Evolutionary conservation across 2,329 filamentous ascomycete genomes (phyloP).

Genomic region (Neurospora sp.): DNA sequence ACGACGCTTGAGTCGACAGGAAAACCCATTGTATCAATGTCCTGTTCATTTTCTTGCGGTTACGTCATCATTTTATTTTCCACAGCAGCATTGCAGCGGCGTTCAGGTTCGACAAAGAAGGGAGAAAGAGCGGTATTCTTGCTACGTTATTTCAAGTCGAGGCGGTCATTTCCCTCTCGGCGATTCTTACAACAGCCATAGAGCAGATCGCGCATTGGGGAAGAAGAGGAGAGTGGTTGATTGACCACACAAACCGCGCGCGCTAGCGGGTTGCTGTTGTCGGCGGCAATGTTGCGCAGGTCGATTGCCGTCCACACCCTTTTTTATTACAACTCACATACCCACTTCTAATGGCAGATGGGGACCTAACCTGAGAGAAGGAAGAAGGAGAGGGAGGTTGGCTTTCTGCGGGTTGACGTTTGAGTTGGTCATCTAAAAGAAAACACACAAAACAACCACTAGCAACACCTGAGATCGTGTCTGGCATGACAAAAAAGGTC

Average conservation of each 20-base stretch:
- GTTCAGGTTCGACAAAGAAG: constrained; percentile 32
- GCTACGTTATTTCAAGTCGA: not conserved
- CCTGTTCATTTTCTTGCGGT: constrained; percentile 17
- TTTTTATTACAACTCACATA: not conserved
- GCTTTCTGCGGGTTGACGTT: not conserved
- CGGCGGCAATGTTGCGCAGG: not conserved
- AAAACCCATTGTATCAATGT: constrained; percentile 26
- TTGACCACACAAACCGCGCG: not conserved
- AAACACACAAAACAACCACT: not conserved
- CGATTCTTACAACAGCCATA: not conserved
- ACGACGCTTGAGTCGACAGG: constrained; percentile 1
- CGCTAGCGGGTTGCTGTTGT: not conserved
- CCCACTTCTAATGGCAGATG: not conserved
- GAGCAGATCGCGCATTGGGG: not conserved
- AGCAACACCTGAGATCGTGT: not conserved
- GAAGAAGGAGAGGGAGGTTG: not conserved
- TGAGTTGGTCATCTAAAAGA: not conserved
- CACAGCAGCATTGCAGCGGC: constrained; percentile 46
- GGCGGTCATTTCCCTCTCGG: not conserved
- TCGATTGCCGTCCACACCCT: not conserved
- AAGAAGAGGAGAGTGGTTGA: not conserved
- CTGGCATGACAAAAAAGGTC: not conserved
- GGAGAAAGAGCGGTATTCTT: constrained; percentile 2
- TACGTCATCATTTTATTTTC: constrained; percentile 13
- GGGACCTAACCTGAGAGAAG: not conserved